Conservation (phyloP, 371 early-diverging fungal genomes). For the Amoeboaphelidium occidentale region DNA sequence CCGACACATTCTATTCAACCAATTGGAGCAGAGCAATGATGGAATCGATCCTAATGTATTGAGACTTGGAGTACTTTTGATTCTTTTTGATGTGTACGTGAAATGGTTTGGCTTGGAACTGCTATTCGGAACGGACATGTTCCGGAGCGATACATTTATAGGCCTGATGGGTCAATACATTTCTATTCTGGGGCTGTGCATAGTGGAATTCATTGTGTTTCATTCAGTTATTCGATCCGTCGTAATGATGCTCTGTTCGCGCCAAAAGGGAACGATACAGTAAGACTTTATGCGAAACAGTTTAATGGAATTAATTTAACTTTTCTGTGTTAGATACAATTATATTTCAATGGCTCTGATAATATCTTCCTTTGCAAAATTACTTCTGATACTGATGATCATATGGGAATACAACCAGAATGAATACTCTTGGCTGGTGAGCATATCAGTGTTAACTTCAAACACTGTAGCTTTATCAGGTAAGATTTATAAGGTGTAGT, state of each 20-base stretch:
- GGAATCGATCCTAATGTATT: slow-evolving; percentile 34
- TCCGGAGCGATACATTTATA: not conserved
- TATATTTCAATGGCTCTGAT: slow-evolving; percentile 49
- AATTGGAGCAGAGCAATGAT: slow-evolving; percentile 16
- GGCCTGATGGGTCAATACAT: not conserved
- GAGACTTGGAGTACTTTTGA: slow-evolving; percentile 48
- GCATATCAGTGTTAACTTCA: slow-evolving; percentile 47
- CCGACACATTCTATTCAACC: slow-evolving; percentile 65
- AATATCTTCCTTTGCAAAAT: slow-evolving; percentile 66
- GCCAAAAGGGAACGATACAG: not conserved
- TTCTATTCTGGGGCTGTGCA: not conserved
- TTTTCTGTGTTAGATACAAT: slow-evolving; percentile 24
- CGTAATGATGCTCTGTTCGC: not conserved
- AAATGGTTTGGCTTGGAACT: slow-evolving; percentile 73
- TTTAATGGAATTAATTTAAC: too few relatives aligned
- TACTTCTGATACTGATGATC: slow-evolving; percentile 66
- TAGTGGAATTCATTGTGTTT: not conserved
- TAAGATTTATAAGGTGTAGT: not conserved
- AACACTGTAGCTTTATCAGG: slow-evolving; percentile 58
- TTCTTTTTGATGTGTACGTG: slow-evolving; percentile 76
- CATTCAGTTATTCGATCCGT: not conserved
- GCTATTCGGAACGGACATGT: not conserved
- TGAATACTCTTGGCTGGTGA: slow-evolving; percentile 56
- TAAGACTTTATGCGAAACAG: too few relatives aligned
- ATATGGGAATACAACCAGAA: slow-evolving; percentile 76